Conservation (phyloP, 805 yeast species). For the Phaffomyces opuntiae region DNA sequence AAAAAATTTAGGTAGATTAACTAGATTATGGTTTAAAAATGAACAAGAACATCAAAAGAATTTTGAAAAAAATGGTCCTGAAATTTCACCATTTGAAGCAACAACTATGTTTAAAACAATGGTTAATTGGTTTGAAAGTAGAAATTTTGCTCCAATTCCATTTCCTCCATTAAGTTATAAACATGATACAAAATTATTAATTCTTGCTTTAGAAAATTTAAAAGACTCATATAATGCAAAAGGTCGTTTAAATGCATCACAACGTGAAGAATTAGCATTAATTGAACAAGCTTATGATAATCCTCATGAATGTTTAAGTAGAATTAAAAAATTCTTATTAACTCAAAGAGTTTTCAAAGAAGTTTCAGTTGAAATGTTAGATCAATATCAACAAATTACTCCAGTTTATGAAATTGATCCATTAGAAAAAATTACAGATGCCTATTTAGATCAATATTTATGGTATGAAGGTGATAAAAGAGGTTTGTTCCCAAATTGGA, state of each 20-base stretch:
- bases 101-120: conserved; percentile 77
- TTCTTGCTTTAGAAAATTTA: conserved; percentile 81
- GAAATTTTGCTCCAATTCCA: conserved; percentile 81
- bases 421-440: conserved; percentile 91
- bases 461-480: conserved; percentile 95
- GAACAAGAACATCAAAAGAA: conserved; percentile 85
- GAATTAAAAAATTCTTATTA: conserved; percentile 73
- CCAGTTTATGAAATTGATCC: conserved; percentile 92
- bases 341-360: conserved; percentile 93
- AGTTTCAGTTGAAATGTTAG: conserved; percentile 82
- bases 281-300: conserved; percentile 96
- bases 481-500: conserved; percentile 88
- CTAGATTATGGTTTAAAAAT: conserved; percentile 85
- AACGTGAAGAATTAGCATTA: conserved; percentile 86
- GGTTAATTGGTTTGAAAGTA: conserved; percentile 85
- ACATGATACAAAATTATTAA: conserved; percentile 86
- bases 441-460: conserved; percentile 87
- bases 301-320: conserved; percentile 85
- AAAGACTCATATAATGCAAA: conserved; percentile 74
- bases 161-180: conserved; percentile 90
- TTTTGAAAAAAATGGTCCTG: conserved; percentile 83
- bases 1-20: conserved; percentile 86
- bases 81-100: conserved; percentile 79
- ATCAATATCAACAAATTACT: conserved; percentile 71
- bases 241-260: conserved; percentile 74